These are phyloP conservation scores for Geum urbanum DNA, from an alignment of 306 rosid genomes.

Conservation along the genomic window DNA sequence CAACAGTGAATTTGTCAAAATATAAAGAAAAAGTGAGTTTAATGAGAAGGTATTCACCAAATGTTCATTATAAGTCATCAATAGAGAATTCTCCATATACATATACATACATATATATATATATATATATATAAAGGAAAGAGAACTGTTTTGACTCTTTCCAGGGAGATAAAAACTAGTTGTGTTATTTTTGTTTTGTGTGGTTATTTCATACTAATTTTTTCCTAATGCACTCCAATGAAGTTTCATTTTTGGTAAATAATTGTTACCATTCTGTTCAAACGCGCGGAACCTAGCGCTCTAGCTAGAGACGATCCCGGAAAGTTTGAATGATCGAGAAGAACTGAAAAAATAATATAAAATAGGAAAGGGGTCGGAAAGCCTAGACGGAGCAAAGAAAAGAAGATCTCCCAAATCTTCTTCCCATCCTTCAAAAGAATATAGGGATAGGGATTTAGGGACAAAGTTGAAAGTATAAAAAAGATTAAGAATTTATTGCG, in stretches of 20 bases:
- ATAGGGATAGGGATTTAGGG: not conserved
- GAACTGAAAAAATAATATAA: not conserved
- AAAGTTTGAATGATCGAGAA: not conserved
- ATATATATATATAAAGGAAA: too few species aligned
- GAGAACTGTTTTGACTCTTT: not conserved
- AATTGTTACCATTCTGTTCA: not conserved
- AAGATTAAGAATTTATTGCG: not conserved
- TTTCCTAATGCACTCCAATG: not conserved
- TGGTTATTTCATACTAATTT: not conserved
- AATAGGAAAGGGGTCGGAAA: not conserved
- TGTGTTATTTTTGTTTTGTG: not conserved
- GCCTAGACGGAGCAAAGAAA: not conserved
- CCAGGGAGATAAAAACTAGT: not conserved
- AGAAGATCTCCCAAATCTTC: constrained; percentile 2
- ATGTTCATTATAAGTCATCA: too few species aligned
- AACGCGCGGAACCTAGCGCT: not conserved
- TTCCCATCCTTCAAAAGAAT: not conserved
- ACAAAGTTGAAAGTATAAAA: not conserved
- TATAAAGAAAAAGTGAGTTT: too few species aligned
- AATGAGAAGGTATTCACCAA: too few species aligned
- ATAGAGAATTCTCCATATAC: too few species aligned
- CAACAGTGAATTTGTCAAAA: too few species aligned
- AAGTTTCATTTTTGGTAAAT: not conserved
- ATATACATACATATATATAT: too few species aligned
- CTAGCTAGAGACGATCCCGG: not conserved